Base-by-base conservation (phyloP, 768 basidiomycete species). In the Mycena chlorophos region DNA sequence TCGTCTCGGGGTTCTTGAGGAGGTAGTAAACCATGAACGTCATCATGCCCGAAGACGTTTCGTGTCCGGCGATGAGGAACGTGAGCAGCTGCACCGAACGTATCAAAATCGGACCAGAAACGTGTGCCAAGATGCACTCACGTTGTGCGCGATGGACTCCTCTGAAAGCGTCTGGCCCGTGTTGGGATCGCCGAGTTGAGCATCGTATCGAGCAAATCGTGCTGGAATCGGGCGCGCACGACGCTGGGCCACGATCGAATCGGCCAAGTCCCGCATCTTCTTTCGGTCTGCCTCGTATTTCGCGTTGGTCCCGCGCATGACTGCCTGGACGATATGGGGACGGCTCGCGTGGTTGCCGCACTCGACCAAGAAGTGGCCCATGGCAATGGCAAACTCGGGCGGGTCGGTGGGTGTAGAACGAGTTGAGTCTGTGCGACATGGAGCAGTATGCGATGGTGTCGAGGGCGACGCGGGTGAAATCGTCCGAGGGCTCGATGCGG, bases 191-290 rank as follows among this genome's bases (percentile, higher is more conserved):
- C 73, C 6, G 72, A 73, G 23, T 72, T 65, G 43, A 81, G 54
- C 79, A 81, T 80, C n/a, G 64, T 71, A 52, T 75, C 72, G 12
- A 81, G 66, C 6, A 81, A 61, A 58, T 81, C 80, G 45, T 75
- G 71, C 52, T 74, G 74, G 70, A 1, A 63, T 66, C 2, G 75
- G 74, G 43, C 75, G 69, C 3, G 67, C 65, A 50, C 68, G 73
- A 6, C 77, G 67, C 10, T 78, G 68, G 6, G 65, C 62, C 13
- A 81, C 70, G 42, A 78, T 72, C 49, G 74, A 60, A 38, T 74
- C 63, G 13, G 74, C 75, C 5, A 80, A 61, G 17, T 73, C 69
- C 30, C 63, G 66, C 77, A 80, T 78, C 16, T 63, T 61, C 60
- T 73, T 71, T 58, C 71, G 71, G 55, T 81, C 75, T 22, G 61